A percentile compares a stretch with the other conserved stretches of the same genome.
Conservation (phyloP, 345 rosid genomes). For the Sisymbrium irio region DNA sequence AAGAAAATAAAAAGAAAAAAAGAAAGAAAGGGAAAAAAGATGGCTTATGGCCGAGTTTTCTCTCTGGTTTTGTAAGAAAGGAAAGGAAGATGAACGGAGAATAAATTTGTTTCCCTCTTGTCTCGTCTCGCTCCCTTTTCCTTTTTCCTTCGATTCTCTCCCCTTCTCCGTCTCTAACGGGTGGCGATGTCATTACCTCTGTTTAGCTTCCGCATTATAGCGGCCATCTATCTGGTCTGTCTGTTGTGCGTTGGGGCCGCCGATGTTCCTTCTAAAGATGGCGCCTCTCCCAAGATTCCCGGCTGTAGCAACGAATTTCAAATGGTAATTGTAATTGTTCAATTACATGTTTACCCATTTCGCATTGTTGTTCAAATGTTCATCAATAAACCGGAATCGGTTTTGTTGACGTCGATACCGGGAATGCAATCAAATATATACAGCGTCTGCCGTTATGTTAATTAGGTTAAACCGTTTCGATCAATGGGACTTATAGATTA, state of each 20-base stretch:
- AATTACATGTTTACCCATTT: background rate
- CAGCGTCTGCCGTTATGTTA: too few relatives aligned
- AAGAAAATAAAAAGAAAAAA: background rate
- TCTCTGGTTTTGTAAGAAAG: conserved; percentile 22
- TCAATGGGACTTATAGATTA: too few relatives aligned
- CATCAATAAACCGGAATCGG: background rate
- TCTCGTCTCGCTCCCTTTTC: background rate
- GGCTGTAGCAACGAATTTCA: conserved; percentile 31
- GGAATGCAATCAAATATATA: background rate
- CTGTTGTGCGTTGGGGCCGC: conserved; percentile 14
- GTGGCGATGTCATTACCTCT: conserved; percentile 33
- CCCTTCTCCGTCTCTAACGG: conserved; percentile 1
- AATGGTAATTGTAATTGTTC: conserved; percentile 24
- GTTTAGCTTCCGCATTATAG: conserved; percentile 22
- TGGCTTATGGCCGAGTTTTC: conserved; percentile 9
- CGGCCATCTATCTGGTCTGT: conserved; percentile 20
- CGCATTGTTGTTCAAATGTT: background rate
- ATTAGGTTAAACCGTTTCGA: too few relatives aligned
- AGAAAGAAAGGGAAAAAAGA: background rate
- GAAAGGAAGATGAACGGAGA: conserved; percentile 32
- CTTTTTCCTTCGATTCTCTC: background rate
- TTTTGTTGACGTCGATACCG: background rate
- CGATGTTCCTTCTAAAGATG: conserved; percentile 10
- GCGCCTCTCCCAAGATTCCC: conserved; percentile 10
- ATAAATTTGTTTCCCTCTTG: background rate